These are phyloP conservation scores for Setaria viridis DNA, from an alignment of 202 grass and related monocot genomes.

Conservation along the genomic window DNA sequence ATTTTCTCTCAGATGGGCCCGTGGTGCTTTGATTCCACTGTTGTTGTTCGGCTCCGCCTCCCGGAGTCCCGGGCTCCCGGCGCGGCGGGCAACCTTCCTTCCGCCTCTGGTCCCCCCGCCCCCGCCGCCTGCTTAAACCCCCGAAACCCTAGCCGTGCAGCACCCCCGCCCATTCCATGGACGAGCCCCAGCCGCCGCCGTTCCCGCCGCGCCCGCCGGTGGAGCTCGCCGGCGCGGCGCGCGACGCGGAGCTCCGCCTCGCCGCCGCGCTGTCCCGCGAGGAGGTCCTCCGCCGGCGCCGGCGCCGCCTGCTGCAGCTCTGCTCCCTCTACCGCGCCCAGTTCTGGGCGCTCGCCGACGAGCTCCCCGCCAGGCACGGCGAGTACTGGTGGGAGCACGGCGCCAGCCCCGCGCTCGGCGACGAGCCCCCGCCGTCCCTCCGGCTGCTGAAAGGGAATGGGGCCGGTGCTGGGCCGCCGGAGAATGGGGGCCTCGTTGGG, in stretches of 20 bases:
- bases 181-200: background rate
- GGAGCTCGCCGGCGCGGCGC: background rate
- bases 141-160: too few species aligned
- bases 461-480: background rate
- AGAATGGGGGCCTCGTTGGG: background rate
- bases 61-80: background rate
- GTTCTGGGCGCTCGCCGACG: constrained; percentile 49
- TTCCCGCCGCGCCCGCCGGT: background rate
- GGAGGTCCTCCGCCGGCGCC: constrained; percentile 47
- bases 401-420: constrained; percentile 13
- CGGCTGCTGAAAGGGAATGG: constrained; percentile 6
- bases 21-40: background rate
- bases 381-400: constrained; percentile 48
- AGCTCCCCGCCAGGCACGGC: constrained; percentile 31
- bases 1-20: background rate
- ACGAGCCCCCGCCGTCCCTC: background rate
- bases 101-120: background rate
- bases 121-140: too few species aligned
- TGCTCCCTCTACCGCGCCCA: constrained; percentile 46
- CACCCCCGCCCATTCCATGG: background rate
- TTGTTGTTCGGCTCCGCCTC: background rate
- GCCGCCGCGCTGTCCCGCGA: constrained; percentile 42
- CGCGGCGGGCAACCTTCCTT: constrained; percentile 17
- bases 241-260: constrained; percentile 15
- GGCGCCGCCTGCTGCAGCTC: constrained; percentile 34